Evolutionary conservation across 495 filamentous ascomycete species (phyloP).

Genomic region (Trichoderma virens): DNA sequence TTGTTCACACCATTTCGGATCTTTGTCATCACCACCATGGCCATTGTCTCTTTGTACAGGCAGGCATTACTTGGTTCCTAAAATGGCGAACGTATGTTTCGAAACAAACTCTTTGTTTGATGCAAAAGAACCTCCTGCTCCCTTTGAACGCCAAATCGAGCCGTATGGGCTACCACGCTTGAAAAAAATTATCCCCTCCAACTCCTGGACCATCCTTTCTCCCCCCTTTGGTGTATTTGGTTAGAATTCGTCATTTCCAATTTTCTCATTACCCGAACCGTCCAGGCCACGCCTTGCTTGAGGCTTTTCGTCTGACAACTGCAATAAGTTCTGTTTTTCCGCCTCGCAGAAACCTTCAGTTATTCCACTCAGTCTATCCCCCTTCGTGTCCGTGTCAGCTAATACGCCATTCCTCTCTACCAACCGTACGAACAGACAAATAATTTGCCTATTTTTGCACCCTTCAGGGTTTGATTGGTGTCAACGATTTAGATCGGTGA

Average conservation of each 20-base stretch:
- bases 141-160: neutral
- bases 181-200: no score
- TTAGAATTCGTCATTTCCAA: neutral
- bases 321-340: neutral
- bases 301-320: neutral
- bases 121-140: no score
- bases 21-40: no score
- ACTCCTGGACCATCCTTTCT: neutral
- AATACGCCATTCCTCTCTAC: neutral
- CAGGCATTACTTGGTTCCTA: no score
- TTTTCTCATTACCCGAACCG: neutral
- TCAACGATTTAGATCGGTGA: neutral
- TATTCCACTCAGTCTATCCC: neutral
- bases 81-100: neutral
- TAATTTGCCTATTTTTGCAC: neutral
- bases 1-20: no score
- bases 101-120: neutral
- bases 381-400: neutral
- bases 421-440: no score
- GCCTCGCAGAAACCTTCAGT: neutral
- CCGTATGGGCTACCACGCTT: neutral
- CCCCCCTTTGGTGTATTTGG: neutral
- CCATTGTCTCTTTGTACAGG: no score
- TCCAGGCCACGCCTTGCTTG: neutral
- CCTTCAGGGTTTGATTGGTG: neutral